Evolutionary conservation across 768 basidiomycete species (phyloP).

Genomic region (Xerocomellus amylosporus): DNA sequence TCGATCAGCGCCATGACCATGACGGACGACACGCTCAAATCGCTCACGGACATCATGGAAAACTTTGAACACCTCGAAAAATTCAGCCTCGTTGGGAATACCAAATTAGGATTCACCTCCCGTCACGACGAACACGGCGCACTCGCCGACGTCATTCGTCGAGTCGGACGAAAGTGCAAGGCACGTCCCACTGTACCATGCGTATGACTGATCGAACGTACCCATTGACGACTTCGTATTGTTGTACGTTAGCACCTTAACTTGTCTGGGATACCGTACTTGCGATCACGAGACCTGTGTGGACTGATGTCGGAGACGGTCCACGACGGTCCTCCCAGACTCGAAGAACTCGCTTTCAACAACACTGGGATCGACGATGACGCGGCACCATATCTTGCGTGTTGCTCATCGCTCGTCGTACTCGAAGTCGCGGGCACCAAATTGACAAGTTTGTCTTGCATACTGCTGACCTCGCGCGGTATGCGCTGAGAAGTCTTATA

Average conservation of each 20-base stretch:
- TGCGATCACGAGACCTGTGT: slow-evolving; percentile 51
- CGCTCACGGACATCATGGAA: slow-evolving; percentile 42
- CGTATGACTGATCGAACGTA: not conserved
- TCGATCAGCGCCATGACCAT: slow-evolving; percentile 53
- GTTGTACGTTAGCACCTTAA: slow-evolving; percentile 49
- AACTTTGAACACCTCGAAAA: slow-evolving; percentile 41
- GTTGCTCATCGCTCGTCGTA: slow-evolving; percentile 46
- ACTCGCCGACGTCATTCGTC: slow-evolving; percentile 45
- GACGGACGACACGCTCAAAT: slow-evolving; percentile 46
- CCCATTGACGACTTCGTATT: not conserved
- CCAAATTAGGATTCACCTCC: slow-evolving; percentile 48
- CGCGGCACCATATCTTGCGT: slow-evolving; percentile 49
- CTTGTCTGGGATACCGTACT: slow-evolving; percentile 48
- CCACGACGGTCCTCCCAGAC: slow-evolving; percentile 28
- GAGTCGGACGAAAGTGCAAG: slow-evolving; percentile 59
- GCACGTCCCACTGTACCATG: slow-evolving; percentile 29
- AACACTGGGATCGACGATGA: slow-evolving; percentile 62
- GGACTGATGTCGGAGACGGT: slow-evolving; percentile 38
- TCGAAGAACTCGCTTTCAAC: slow-evolving; percentile 54
- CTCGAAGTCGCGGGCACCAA: slow-evolving; percentile 58
- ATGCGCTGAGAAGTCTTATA: slow-evolving; percentile 23
- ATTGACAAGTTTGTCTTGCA: slow-evolving; percentile 48
- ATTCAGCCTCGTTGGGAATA: slow-evolving; percentile 62
- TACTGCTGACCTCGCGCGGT: not conserved
- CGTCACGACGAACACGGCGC: slow-evolving; percentile 30